Conservation (phyloP, 495 filamentous ascomycete species). For the Penicillium goetzii region DNA sequence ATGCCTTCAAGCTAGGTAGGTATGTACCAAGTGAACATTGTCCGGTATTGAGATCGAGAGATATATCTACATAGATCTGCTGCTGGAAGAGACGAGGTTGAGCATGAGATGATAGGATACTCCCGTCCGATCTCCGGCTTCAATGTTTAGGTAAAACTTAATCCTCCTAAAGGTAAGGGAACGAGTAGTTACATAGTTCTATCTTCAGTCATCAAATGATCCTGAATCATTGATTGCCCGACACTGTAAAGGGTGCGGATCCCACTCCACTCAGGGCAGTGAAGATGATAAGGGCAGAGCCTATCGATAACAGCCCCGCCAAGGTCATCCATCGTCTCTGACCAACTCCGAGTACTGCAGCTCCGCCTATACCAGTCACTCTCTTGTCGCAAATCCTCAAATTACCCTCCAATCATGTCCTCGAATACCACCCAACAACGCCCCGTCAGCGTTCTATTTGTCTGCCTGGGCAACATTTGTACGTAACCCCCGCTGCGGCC, state of each 20-base stretch:
- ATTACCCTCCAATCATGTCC: conserved; percentile 22
- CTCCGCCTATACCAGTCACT: neutral
- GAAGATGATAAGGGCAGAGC: neutral
- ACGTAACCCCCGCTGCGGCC: conserved; percentile 31
- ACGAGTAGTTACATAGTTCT: neutral
- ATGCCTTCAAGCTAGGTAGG: no score
- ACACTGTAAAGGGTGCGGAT: neutral
- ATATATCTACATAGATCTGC: neutral
- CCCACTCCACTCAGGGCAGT: neutral
- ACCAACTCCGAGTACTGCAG: neutral
- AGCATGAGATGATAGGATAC: no score
- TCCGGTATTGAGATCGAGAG: no score
- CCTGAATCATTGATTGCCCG: neutral
- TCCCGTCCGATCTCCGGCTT: no score
- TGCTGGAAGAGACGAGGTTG: no score
- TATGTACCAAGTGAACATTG: no score
- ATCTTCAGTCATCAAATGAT: neutral
- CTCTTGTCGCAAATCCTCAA: neutral
- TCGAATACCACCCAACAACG: conserved; percentile 25
- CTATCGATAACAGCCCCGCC: neutral
- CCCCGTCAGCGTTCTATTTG: conserved; percentile 82
- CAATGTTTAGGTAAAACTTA: no score
- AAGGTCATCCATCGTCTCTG: neutral
- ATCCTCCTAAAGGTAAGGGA: neutral
- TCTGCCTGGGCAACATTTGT: conserved; percentile 97